Evolutionary conservation across 208 protist species (phyloP).

Genomic region (Naegleria fowleri): DNA sequence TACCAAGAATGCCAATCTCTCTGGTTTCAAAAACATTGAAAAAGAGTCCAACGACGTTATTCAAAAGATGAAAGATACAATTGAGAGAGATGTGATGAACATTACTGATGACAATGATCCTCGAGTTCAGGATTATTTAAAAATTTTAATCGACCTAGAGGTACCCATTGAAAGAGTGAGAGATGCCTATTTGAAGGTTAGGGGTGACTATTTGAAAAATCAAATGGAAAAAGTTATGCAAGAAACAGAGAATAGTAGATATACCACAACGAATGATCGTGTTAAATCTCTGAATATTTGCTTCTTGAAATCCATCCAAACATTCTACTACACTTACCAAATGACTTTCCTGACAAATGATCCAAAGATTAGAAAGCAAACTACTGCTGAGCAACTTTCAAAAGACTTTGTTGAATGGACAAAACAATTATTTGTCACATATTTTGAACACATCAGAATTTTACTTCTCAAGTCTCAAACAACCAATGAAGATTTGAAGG

Average conservation of each 20-base stretch:
- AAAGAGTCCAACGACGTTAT: constrained; percentile 5
- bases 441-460: neutral
- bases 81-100: neutral
- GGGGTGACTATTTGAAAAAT: neutral
- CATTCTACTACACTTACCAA: neutral
- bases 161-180: neutral
- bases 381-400: neutral
- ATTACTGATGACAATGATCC: neutral
- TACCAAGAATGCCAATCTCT: constrained; percentile 17
- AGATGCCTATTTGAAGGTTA: neutral
- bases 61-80: neutral
- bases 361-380: neutral
- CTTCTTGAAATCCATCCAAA: neutral
- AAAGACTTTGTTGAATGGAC: neutral
- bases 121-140: neutral
- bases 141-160: neutral
- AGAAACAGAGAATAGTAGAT: neutral
- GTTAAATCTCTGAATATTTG: neutral
- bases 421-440: neutral
- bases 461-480: neutral
- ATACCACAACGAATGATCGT: neutral
- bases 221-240: neutral
- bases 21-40: constrained; percentile 27
- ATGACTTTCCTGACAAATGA: neutral
- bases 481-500: neutral